Evolutionary conservation across 257 asterid species (phyloP), one percentile per base, ranked within the genome.

Genomic region (Dorcoceras hygrometricum): DNA sequence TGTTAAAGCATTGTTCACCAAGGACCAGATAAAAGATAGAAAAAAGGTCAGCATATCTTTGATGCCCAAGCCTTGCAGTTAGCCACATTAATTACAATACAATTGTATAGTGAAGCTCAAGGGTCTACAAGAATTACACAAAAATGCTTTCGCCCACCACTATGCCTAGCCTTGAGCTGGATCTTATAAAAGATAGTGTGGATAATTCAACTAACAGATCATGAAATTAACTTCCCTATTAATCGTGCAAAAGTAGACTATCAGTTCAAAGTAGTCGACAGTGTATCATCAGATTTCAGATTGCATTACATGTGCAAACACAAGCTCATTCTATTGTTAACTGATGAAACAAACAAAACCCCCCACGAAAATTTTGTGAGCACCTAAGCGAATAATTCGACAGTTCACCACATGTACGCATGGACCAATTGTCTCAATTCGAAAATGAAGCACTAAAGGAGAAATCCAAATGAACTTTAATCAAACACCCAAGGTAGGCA

Each of bases 401-500:
- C 43, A 63, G 24, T 65, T 24, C 56, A 8, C 9, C 24, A 31
- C 53, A 65, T 68, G 59, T 10, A 71, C 19, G 70, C 59, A 59
- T 19, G 50, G 19, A 62, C 54, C 66, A 67, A 23, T 63, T 23
- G 54, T 50, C 18, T 50, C 24, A 61, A 54, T 43, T 7, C 8
- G 46, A 65, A 73, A 25, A 26, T 48, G 58, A 73, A 57, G 26
- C 61, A 59, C 60, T 29, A 14, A 64, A 19, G 74, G 73, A 36
- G 55, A 39, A 70, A 69, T 19, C 20, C 72, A 73, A 51, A 65
- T 59, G 67, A 50, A 75, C 57, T 63, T 2, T 25, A 58, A 77
- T 57, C 67, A 56, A 70, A 53, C 69, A 71, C 20, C 71, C 34
- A 46, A n/a, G 54, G 58, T 27, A 18, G 67, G 62, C 14, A 68